Evolutionary conservation across 441 rosid species (phyloP).

Genomic region (Hura crepitans): DNA sequence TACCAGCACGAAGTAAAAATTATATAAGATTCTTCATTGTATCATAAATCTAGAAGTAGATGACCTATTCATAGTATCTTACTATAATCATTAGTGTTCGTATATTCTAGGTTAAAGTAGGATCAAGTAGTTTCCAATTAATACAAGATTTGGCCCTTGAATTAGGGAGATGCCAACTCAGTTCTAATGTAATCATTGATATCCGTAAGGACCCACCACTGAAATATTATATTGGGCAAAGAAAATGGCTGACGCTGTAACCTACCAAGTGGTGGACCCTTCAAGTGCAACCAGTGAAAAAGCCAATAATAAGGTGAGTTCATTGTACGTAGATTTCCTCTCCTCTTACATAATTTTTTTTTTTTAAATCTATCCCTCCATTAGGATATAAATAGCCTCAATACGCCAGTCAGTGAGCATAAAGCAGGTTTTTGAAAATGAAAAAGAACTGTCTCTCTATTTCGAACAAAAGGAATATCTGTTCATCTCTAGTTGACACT

Average conservation of each 20-base stretch:
- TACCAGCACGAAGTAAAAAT: neutral
- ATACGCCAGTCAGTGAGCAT: neutral
- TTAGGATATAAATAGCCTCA: neutral
- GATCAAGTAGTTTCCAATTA: neutral
- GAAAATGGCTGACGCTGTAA: slow-evolving; percentile 2
- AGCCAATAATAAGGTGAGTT: too few species aligned
- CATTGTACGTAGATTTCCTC: too few species aligned
- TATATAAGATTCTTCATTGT: neutral
- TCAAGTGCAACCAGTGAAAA: neutral
- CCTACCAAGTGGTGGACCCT: slow-evolving; percentile 4
- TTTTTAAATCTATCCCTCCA: neutral
- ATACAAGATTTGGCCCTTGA: neutral
- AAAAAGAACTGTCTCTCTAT: too few species aligned
- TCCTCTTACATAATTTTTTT: neutral
- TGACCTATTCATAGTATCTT: neutral
- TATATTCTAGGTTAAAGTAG: neutral
- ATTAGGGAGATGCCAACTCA: neutral
- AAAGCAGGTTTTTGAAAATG: neutral
- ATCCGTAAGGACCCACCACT: neutral
- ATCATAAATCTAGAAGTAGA: neutral
- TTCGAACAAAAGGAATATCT: too few species aligned
- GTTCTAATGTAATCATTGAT: neutral
- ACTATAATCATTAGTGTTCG: slow-evolving; percentile 5
- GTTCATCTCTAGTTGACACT: neutral
- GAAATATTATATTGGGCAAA: neutral